Evolutionary conservation across 768 basidiomycete genomes (phyloP).

Genomic region (Boletus bicolor): DNA sequence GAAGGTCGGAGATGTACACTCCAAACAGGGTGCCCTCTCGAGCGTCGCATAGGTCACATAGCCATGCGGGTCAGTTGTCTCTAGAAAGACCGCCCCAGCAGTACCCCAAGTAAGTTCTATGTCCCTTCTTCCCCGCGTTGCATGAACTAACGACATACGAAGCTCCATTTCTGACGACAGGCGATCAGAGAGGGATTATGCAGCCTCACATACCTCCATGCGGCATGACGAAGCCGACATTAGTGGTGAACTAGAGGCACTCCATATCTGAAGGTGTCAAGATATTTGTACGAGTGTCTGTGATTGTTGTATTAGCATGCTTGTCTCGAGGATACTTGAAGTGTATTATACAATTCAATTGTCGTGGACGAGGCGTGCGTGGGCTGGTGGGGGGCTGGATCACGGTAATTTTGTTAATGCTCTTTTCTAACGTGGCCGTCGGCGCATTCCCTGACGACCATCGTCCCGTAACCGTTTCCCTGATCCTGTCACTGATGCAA

Average conservation of each 20-base stretch:
- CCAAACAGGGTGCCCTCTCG: slow-evolving; percentile 26
- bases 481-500: slow-evolving; percentile 37
- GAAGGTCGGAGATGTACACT: slow-evolving; percentile 9
- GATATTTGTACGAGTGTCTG: slow-evolving; percentile 6
- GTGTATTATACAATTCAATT: background rate
- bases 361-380: background rate
- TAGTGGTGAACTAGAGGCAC: slow-evolving; percentile 18
- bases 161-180: slow-evolving; percentile 28
- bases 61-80: slow-evolving; percentile 17
- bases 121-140: background rate
- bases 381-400: too few relatives aligned
- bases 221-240: slow-evolving; percentile 25
- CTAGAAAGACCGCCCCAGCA: slow-evolving; percentile 15
- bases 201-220: slow-evolving; percentile 15
- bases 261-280: slow-evolving; percentile 20
- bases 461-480: slow-evolving; percentile 3
- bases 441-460: background rate
- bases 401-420: background rate
- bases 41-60: slow-evolving; percentile 27
- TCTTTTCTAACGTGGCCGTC: slow-evolving; percentile 8
- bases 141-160: slow-evolving; percentile 7
- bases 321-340: background rate
- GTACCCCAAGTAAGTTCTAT: slow-evolving; percentile 18
- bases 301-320: slow-evolving; percentile 4
- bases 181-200: slow-evolving; percentile 21